A percentile compares a stretch with the other conserved stretches of the same genome.
phyloP scores from a whole-genome alignment of 2,329 filamentous ascomycete species.

The Ramularia endophylla region DNA sequence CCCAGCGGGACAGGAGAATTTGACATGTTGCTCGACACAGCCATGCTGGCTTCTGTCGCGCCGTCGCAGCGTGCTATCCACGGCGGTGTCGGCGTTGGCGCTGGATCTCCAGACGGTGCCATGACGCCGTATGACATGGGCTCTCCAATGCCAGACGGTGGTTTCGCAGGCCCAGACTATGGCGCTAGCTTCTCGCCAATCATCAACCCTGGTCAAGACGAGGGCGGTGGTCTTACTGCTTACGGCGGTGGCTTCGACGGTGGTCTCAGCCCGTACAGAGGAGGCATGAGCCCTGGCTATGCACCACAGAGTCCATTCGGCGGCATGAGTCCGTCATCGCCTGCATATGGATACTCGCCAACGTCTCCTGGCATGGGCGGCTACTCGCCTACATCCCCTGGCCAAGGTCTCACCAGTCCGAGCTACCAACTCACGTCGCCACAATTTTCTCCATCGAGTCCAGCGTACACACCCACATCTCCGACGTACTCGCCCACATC shows the following conservation, averaged over 20 bases:
- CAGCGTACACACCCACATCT: constrained; percentile 33
- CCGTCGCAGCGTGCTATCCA: constrained; percentile 51
- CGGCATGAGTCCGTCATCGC: constrained; percentile 69
- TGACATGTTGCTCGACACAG: constrained; percentile 85
- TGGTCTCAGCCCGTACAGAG: constrained; percentile 64
- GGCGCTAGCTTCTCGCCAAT: constrained; percentile 68
- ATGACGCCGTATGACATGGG: constrained; percentile 86
- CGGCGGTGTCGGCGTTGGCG: constrained; percentile 69
- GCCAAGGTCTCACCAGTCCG: constrained; percentile 52
- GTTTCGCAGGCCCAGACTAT: constrained; percentile 55
- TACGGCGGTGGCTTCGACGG: constrained; percentile 61
- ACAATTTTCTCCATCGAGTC: constrained; percentile 48
- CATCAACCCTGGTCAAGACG: constrained; percentile 54
- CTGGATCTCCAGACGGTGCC: constrained; percentile 65
- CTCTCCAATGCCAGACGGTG: constrained; percentile 57
- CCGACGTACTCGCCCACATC: constrained; percentile 32
- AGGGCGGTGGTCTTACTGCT: constrained; percentile 50
- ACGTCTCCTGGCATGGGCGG: constrained; percentile 20
- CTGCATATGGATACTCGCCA: constrained; percentile 37
- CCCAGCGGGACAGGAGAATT: constrained; percentile 97
- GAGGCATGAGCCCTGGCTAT: constrained; percentile 35
- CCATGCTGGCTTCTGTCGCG: constrained; percentile 94
- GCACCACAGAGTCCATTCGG: constrained; percentile 37
- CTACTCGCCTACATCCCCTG: constrained; percentile 36
- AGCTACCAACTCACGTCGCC: constrained; percentile 47